phyloP scores from a whole-genome alignment of 2,329 filamentous ascomycete genomes.

The Triangularia verruculosa region DNA sequence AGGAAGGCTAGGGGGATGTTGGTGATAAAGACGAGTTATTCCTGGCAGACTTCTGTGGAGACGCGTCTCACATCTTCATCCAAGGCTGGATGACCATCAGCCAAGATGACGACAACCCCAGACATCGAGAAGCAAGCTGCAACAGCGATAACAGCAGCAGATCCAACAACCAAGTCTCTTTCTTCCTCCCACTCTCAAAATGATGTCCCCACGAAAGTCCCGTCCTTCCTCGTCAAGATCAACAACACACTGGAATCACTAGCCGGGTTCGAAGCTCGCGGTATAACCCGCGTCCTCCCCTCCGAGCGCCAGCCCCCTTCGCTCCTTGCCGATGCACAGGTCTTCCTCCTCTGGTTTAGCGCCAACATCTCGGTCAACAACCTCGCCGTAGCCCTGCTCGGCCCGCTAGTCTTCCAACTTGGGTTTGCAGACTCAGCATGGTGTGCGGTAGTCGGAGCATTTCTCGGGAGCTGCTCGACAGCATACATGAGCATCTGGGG shows the following conservation, averaged over 20 bases:
- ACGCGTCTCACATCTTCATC: not conserved
- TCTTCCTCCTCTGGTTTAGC: slow-evolving; percentile 44
- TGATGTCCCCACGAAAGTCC: slow-evolving; percentile 3
- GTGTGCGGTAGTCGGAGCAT: slow-evolving; percentile 30
- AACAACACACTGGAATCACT: slow-evolving; percentile 33
- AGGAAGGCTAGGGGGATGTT: not conserved
- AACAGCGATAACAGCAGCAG: not conserved
- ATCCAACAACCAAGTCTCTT: not conserved
- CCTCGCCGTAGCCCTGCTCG: slow-evolving; percentile 34
- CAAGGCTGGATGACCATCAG: not conserved
- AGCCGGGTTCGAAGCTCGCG: slow-evolving; percentile 40
- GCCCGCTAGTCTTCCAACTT: slow-evolving; percentile 31
- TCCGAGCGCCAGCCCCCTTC: slow-evolving; percentile 37
- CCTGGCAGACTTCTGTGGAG: too few species aligned
- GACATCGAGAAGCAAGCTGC: not conserved
- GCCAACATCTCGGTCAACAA: slow-evolving; percentile 46
- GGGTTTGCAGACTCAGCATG: slow-evolving; percentile 31
- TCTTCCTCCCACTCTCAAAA: not conserved
- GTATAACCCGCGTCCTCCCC: slow-evolving; percentile 39
- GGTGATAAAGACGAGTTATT: not conserved
- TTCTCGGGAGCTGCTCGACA: slow-evolving; percentile 29
- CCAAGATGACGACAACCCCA: not conserved
- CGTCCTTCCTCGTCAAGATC: slow-evolving; percentile 11
- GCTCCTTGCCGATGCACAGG: slow-evolving; percentile 36
- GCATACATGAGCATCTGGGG: slow-evolving; percentile 33